phyloP scores from a whole-genome alignment of 805 yeast genomes.

The Starmerella stigmatis region DNA sequence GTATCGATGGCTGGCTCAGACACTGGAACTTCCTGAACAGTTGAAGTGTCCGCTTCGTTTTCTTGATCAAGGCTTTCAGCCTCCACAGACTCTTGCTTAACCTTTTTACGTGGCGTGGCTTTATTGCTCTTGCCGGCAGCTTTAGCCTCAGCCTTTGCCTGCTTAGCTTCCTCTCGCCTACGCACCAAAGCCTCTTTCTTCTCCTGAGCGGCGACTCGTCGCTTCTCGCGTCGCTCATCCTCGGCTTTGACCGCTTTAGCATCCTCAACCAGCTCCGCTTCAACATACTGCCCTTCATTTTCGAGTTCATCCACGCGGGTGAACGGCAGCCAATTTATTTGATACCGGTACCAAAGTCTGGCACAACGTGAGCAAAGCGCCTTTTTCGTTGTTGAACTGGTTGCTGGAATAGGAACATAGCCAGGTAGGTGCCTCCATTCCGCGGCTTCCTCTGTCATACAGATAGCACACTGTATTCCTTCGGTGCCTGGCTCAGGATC shows the following conservation, averaged over 20 bases:
- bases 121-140: constrained; percentile 1
- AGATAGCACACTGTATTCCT: constrained; percentile 49
- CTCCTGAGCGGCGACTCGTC: constrained; percentile 12
- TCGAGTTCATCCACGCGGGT: constrained; percentile 39
- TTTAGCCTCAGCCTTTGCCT: constrained; percentile 9
- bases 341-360: constrained; percentile 81
- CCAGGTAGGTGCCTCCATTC: constrained; percentile 72
- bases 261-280: constrained; percentile 53
- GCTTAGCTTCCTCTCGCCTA: constrained; percentile 8
- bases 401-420: constrained; percentile 30
- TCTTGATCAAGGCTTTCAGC: neutral
- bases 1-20: neutral
- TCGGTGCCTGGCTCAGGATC: constrained; percentile 52
- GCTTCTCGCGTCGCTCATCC: constrained; percentile 23
- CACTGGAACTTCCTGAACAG: too few species aligned
- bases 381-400: constrained; percentile 33
- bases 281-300: constrained; percentile 40
- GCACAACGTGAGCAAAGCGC: constrained; percentile 86
- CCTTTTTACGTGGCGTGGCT: constrained; percentile 5
- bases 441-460: constrained; percentile 43
- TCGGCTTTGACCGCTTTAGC: constrained; percentile 27
- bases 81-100: constrained; percentile 11
- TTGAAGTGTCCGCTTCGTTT: neutral
- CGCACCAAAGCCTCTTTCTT: constrained; percentile 18
- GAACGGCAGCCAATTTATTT: constrained; percentile 77